phyloP scores from a whole-genome alignment of 768 basidiomycete genomes.

The Krasilnikovozyma curviuscula region DNA sequence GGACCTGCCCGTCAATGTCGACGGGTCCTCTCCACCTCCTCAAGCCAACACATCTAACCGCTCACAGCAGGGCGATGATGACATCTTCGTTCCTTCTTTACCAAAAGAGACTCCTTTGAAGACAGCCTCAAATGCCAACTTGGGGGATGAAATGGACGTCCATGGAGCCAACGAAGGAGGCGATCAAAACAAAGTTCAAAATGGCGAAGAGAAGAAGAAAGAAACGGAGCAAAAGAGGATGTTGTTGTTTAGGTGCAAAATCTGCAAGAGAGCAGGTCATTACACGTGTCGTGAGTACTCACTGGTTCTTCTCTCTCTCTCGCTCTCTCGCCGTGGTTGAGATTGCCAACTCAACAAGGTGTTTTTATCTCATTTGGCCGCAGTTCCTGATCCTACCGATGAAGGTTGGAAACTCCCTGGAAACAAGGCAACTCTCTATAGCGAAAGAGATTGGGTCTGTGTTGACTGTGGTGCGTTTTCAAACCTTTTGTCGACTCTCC shows the following conservation, averaged over 20 bases:
- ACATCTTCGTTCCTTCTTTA: not conserved
- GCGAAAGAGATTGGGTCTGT: slow-evolving; percentile 32
- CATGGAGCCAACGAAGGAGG: slow-evolving; percentile 27
- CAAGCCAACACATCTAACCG: no score
- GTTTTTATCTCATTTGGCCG: not conserved
- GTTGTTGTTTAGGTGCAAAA: slow-evolving; percentile 59
- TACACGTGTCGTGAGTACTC: slow-evolving; percentile 40
- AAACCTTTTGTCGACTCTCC: slow-evolving; percentile 26
- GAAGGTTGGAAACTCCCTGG: slow-evolving; percentile 34
- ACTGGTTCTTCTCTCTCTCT: not conserved
- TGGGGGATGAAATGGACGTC: slow-evolving; percentile 50
- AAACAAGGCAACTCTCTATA: slow-evolving; percentile 40
- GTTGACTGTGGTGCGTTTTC: slow-evolving; percentile 64
- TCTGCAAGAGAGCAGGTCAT: slow-evolving; percentile 67
- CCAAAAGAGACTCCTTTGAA: no score
- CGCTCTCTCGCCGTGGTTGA: no score
- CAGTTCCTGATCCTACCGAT: slow-evolving; percentile 33
- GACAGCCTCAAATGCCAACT: no score
- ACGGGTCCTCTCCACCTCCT: no score
- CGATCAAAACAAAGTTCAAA: not conserved
- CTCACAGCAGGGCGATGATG: not conserved
- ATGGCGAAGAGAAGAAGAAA: slow-evolving; percentile 28
- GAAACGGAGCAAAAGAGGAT: slow-evolving; percentile 10
- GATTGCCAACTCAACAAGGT: no score
- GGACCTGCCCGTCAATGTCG: no score